Base-by-base conservation (phyloP, 495 filamentous ascomycete genomes). In the Penicillium psychrofluorescens region DNA sequence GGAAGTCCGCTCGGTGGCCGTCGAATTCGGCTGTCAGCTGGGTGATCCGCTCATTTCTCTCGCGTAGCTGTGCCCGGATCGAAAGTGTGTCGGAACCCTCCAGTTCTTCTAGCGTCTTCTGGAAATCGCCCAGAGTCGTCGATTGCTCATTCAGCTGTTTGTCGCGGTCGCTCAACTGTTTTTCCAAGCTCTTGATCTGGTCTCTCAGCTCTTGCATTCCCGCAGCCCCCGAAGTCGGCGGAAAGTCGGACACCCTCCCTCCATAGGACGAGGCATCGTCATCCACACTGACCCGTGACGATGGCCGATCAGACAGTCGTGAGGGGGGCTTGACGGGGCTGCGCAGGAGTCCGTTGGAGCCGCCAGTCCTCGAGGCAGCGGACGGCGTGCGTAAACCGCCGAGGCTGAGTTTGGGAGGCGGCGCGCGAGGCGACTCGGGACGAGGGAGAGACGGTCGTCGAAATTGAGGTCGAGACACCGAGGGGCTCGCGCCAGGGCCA, bases 1-100 rank as follows among this genome's bases (percentile, higher is more conserved):
- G 73, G 62, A 99, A 99, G 61, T 99, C 92, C 8, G 91, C 92
- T 29, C 92, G 79, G 59, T 99, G 92, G 9, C 84, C 77, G 61
- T 99, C 92, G 50, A 99, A 99, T 56, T 99, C 94, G 5, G 85
- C 80, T 2, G 88, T 96, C 52, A 99, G 74, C 71, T 89, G 81
- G 10, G 80, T 77, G 51, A 99, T 96, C 67, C 88, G 95, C 36
- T 99, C 92, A 53, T 96, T 95, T 71, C 95, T 95, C 61, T 99
- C 94, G 12, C 90, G 78, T 31, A 99, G 66, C 46, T 95, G 62
- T 10, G 81, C 75, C 29, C 92, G 86, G 42, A 99, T 71, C 50
- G 90, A 86, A 4, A 79, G 54, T 5, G 80, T 75, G 58, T 95
- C 90, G 39, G 80, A 80, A 32, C 89, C 85, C 37, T 94, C 89